Percentiles rank a stretch among this genome's conserved stretches.
Conservation (phyloP, 2,329 filamentous ascomycete genomes). For the Colletotrichum sublineola region DNA sequence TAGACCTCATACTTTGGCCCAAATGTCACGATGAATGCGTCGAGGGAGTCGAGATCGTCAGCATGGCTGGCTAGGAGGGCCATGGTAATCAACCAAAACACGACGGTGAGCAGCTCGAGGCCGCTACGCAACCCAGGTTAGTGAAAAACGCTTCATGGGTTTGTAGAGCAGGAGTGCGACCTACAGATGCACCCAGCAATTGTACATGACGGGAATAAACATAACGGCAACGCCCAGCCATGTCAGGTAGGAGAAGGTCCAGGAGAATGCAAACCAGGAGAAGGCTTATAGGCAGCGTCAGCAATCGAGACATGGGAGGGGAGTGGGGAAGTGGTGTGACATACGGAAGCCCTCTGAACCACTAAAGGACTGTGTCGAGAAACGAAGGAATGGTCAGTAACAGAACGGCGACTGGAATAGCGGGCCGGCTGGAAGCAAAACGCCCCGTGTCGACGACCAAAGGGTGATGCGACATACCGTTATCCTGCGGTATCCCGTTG, state of each 20-base stretch:
- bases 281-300: constrained; percentile 37
- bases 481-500: constrained; percentile 42
- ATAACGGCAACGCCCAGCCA: constrained; percentile 41
- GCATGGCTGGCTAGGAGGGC: constrained; percentile 42
- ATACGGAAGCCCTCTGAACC: constrained; percentile 43
- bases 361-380: constrained; percentile 37
- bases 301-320: constrained; percentile 1
- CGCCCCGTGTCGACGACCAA: neutral
- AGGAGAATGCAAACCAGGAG: constrained; percentile 43
- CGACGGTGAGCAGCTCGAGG: constrained; percentile 41
- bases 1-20: constrained; percentile 40
- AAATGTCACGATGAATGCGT: constrained; percentile 39
- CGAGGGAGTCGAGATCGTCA: constrained; percentile 43
- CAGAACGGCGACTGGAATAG: no score
- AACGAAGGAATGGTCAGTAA: constrained; percentile 26
- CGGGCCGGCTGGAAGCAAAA: neutral
- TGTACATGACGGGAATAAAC: constrained; percentile 43
- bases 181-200: constrained; percentile 44
- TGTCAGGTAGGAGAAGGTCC: constrained; percentile 42
- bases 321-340: constrained; percentile 21
- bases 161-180: neutral
- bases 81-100: constrained; percentile 43
- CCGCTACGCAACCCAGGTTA: constrained; percentile 24
- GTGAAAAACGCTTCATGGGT: neutral
- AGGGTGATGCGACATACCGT: constrained; percentile 34